Evolutionary conservation across 2,329 filamentous ascomycete genomes (phyloP).

Genomic region (Dothideomycetes sp.): DNA sequence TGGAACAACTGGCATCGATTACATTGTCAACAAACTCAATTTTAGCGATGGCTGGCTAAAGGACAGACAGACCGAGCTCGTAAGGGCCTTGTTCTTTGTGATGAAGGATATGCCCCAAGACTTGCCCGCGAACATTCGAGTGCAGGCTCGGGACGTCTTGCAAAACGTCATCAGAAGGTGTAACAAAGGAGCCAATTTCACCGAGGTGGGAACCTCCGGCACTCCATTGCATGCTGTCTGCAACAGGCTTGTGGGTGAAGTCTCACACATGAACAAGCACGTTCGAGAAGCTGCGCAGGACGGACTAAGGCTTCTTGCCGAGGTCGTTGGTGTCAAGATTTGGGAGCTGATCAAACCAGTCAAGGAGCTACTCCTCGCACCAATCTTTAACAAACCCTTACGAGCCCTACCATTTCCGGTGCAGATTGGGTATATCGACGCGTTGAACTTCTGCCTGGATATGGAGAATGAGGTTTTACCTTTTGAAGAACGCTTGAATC

Average conservation of each 20-base stretch:
- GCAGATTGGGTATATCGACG: slow-evolving; percentile 97
- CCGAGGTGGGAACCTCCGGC: slow-evolving; percentile 59
- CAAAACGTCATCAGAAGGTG: slow-evolving; percentile 68
- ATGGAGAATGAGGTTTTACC: slow-evolving; percentile 80
- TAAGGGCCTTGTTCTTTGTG: slow-evolving; percentile 86
- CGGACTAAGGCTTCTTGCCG: slow-evolving; percentile 70
- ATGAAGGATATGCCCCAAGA: slow-evolving; percentile 97
- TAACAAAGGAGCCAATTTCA: slow-evolving; percentile 67
- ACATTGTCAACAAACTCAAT: slow-evolving; percentile 73
- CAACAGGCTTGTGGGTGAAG: slow-evolving; percentile 72
- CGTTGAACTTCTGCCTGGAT: slow-evolving; percentile 87
- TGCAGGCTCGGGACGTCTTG: slow-evolving; percentile 72
- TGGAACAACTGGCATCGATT: slow-evolving; percentile 79
- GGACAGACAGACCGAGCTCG: slow-evolving; percentile 74
- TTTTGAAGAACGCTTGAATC: slow-evolving; percentile 84
- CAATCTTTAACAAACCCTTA: slow-evolving; percentile 91
- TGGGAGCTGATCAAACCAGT: slow-evolving; percentile 83
- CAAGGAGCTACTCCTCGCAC: slow-evolving; percentile 77
- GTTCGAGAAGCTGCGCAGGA: slow-evolving; percentile 79
- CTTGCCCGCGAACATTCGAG: slow-evolving; percentile 77
- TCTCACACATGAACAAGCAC: slow-evolving; percentile 92
- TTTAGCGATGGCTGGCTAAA: slow-evolving; percentile 76
- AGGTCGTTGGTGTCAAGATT: slow-evolving; percentile 65
- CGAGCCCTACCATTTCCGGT: slow-evolving; percentile 85
- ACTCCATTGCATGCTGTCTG: slow-evolving; percentile 66